Conservation (phyloP, 257 asterid genomes). For the Ballota nigra region DNA sequence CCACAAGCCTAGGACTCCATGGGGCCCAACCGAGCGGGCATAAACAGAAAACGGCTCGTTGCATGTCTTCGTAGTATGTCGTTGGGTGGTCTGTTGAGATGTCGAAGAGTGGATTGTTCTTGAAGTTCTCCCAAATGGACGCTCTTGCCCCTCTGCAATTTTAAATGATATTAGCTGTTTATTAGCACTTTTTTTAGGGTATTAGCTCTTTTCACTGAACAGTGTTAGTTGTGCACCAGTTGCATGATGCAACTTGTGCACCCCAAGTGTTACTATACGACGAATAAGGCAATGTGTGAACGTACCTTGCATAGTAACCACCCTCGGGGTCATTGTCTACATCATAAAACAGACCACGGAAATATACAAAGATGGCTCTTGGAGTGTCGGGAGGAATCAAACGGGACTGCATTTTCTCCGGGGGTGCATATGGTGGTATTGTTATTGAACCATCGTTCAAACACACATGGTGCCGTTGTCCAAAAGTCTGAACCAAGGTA, state of each 20-base stretch:
- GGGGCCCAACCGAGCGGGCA: constrained; percentile 97
- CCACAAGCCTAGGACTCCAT: constrained; percentile 86
- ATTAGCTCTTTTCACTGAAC: background rate
- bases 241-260: too few relatives aligned
- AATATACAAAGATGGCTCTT: constrained; percentile 78
- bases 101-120: constrained; percentile 82
- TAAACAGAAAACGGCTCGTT: constrained; percentile 71
- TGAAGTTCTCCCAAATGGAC: constrained; percentile 86
- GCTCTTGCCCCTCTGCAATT: constrained; percentile 78
- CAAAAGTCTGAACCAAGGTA: constrained; percentile 83
- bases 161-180: background rate
- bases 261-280: background rate
- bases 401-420: constrained; percentile 81
- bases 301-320: constrained; percentile 84
- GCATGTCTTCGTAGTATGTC: constrained; percentile 86
- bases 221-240: too few relatives aligned
- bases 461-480: constrained; percentile 84
- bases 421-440: constrained; percentile 89
- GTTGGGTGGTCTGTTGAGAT: constrained; percentile 80
- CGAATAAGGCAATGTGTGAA: background rate
- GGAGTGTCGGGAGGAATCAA: constrained; percentile 79
- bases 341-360: constrained; percentile 80
- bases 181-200: background rate
- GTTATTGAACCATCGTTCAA: constrained; percentile 69
- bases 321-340: constrained; percentile 82